phyloP scores from a whole-genome alignment of 495 filamentous ascomycete genomes.

The Penicillium arizonense region DNA sequence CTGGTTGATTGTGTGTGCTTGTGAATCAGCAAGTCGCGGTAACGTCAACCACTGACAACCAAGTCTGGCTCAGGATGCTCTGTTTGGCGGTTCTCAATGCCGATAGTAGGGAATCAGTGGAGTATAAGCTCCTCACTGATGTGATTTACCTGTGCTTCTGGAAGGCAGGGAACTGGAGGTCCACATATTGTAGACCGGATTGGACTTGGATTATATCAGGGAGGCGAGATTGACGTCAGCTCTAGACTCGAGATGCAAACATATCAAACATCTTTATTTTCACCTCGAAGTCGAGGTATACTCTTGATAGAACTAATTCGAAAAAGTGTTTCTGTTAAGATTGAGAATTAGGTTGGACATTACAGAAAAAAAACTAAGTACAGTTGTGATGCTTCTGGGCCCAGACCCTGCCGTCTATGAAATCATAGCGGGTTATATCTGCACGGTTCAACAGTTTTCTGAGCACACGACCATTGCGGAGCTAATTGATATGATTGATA shows the following conservation, averaged over 20 bases:
- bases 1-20: background rate
- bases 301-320: no score
- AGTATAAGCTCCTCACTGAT: constrained; percentile 1
- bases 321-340: no score
- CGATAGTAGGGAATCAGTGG: constrained; percentile 16
- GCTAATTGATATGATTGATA: no score
- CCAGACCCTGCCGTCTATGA: background rate
- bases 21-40: constrained; percentile 7
- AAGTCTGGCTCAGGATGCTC: background rate
- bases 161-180: background rate
- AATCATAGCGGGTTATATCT: background rate
- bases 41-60: constrained; percentile 23
- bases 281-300: background rate
- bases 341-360: no score
- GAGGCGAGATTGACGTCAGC: constrained; percentile 22
- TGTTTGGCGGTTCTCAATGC: constrained; percentile 21
- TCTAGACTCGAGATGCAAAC: constrained; percentile 5
- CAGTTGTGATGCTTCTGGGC: background rate
- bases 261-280: constrained; percentile 7
- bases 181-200: constrained; percentile 18
- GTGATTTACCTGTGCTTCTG: constrained; percentile 9
- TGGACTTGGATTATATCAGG: constrained; percentile 11
- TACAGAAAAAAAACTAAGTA: background rate
- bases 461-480: no score
- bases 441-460: background rate